These are phyloP conservation scores for Penicillium thymicola DNA, from an alignment of 2,329 filamentous ascomycete genomes.

Conservation along the genomic window DNA sequence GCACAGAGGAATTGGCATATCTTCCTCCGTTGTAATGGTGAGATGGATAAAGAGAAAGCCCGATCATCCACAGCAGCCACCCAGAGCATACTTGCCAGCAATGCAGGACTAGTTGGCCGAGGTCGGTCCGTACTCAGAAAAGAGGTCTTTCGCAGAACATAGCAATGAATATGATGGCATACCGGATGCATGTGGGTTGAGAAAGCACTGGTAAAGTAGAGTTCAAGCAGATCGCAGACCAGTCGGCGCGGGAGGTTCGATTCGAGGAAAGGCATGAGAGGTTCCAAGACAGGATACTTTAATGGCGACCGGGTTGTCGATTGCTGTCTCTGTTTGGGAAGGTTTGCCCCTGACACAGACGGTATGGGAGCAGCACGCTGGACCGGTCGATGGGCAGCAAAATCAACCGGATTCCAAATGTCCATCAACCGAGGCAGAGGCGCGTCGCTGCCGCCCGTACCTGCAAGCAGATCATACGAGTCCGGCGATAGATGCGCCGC, in stretches of 20 bases:
- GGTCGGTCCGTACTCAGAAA: slow-evolving; percentile 80
- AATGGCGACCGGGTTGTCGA: slow-evolving; percentile 44
- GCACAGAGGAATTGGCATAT: slow-evolving; percentile 87
- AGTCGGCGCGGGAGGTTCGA: slow-evolving; percentile 73
- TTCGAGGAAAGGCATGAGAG: slow-evolving; percentile 74
- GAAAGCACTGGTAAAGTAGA: slow-evolving; percentile 88
- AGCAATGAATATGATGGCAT: slow-evolving; percentile 85
- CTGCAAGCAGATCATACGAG: slow-evolving; percentile 31
- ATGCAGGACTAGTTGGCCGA: slow-evolving; percentile 75
- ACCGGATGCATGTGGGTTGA: slow-evolving; percentile 84
- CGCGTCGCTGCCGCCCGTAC: slow-evolving; percentile 24
- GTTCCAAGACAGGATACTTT: slow-evolving; percentile 81
- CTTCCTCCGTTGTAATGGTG: slow-evolving; percentile 75
- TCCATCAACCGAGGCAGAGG: slow-evolving; percentile 31
- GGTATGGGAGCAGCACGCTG: slow-evolving; percentile 20
- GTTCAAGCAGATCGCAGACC: slow-evolving; percentile 82
- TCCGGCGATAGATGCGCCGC: slow-evolving; percentile 32
- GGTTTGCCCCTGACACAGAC: slow-evolving; percentile 53
- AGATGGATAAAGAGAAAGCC: slow-evolving; percentile 77
- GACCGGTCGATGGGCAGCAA: slow-evolving; percentile 35
- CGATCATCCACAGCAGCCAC: slow-evolving; percentile 92
- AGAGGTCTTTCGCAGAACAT: slow-evolving; percentile 82
- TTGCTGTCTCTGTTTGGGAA: slow-evolving; percentile 54
- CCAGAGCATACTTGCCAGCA: slow-evolving; percentile 95
- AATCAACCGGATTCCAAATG: slow-evolving; percentile 32